Percentiles rank a stretch among this genome's conserved stretches.
Conservation (phyloP, 1,284 basidiomycete genomes). For the Uromyces viciae-fabae region DNA sequence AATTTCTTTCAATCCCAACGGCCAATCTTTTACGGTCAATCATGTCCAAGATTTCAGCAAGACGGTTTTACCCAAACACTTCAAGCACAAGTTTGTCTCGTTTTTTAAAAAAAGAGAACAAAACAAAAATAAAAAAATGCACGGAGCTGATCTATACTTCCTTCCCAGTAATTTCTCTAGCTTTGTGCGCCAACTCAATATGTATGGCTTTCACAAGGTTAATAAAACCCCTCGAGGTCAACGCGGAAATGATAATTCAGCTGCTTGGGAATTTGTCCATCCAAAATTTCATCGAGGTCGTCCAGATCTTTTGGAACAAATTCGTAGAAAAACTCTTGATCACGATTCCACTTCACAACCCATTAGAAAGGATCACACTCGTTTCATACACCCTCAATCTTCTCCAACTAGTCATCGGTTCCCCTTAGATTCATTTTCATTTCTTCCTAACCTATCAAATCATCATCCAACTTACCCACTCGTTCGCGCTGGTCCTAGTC, state of each 20-base stretch:
- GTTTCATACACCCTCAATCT: slow-evolving; percentile 5
- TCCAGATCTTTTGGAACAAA: slow-evolving; percentile 76
- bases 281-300: slow-evolving; percentile 75
- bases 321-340: slow-evolving; percentile 76
- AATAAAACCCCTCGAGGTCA: slow-evolving; percentile 74
- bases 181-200: slow-evolving; percentile 83
- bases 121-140: no score
- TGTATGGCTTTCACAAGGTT: slow-evolving; percentile 62
- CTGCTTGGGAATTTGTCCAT: slow-evolving; percentile 84
- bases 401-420: slow-evolving; percentile 16
- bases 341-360: slow-evolving; percentile 49
- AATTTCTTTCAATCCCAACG: slow-evolving; percentile 44
- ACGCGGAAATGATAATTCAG: slow-evolving; percentile 70
- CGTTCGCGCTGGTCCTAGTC: background rate
- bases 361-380: background rate
- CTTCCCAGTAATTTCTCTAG: slow-evolving; percentile 68
- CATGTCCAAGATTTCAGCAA: slow-evolving; percentile 54
- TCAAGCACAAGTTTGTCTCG: slow-evolving; percentile 53
- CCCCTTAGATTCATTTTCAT: background rate
- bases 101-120: no score
- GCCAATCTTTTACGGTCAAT: slow-evolving; percentile 48
- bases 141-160: no score
- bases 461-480: slow-evolving; percentile 7
- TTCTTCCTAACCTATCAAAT: background rate
- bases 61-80: slow-evolving; percentile 55